These are phyloP conservation scores for Lachnellula suecica DNA, from an alignment of 2,329 filamentous ascomycete species.

Conservation along the genomic window DNA sequence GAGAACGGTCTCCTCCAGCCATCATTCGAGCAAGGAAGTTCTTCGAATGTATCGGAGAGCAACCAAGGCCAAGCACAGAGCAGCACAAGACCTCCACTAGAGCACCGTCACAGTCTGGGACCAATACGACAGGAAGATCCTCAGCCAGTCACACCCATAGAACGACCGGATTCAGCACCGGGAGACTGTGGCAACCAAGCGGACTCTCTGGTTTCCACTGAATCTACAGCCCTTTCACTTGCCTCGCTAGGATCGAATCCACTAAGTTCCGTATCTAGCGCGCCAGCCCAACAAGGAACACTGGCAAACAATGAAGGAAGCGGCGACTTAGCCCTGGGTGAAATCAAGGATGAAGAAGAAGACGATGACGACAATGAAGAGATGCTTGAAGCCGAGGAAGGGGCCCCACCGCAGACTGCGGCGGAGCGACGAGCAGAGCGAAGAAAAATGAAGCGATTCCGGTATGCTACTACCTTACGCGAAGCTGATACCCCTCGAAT, in stretches of 20 bases:
- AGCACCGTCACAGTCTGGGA: slow-evolving; percentile 31
- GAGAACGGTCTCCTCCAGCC: slow-evolving; percentile 28
- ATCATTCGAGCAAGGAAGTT: slow-evolving; percentile 27
- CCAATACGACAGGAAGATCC: slow-evolving; percentile 25
- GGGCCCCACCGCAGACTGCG: slow-evolving; percentile 47
- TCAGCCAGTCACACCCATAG: slow-evolving; percentile 22
- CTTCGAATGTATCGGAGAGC: slow-evolving; percentile 23
- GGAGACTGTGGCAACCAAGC: slow-evolving; percentile 23
- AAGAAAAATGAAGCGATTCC: slow-evolving; percentile 77
- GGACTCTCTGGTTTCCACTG: slow-evolving; percentile 40
- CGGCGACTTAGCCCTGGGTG: slow-evolving; percentile 38
- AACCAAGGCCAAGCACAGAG: slow-evolving; percentile 18
- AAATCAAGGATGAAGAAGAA: slow-evolving; percentile 32
- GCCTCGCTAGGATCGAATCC: slow-evolving; percentile 39
- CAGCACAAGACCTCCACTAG: slow-evolving; percentile 25
- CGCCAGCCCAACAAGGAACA: slow-evolving; percentile 40
- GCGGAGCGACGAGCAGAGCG: slow-evolving; percentile 57
- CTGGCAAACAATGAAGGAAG: slow-evolving; percentile 45
- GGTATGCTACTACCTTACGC: slow-evolving; percentile 49
- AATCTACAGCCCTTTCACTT: slow-evolving; percentile 38
- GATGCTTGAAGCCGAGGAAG: slow-evolving; percentile 48
- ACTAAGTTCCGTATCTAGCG: slow-evolving; percentile 38
- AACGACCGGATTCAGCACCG: slow-evolving; percentile 33
- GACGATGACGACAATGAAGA: slow-evolving; percentile 53
- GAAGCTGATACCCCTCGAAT: too few species aligned